Evolutionary conservation across 2,329 filamentous ascomycete genomes (phyloP).

Genomic region (Ascosphaera aggregata): DNA sequence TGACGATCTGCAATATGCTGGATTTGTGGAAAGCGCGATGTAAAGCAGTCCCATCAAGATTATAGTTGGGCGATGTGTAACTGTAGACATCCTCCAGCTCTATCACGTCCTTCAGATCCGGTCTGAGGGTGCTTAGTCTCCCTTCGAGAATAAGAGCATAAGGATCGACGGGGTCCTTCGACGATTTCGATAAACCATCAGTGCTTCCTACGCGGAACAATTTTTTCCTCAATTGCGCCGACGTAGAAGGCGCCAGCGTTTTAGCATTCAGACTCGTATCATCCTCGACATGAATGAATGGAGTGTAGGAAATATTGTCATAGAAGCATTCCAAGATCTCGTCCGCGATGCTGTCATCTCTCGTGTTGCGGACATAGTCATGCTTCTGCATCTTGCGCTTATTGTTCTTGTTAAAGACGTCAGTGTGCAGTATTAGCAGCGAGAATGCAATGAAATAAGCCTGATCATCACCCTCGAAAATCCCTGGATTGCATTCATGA

Average conservation of each 20-base stretch:
- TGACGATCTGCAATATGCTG: constrained; percentile 83
- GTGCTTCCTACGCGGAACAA: constrained; percentile 41
- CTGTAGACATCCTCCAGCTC: constrained; percentile 77
- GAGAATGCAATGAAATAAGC: constrained; percentile 98
- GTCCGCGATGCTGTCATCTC: constrained; percentile 74
- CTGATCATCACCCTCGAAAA: constrained; percentile 53
- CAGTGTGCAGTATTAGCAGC: constrained; percentile 83
- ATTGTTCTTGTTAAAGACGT: constrained; percentile 99
- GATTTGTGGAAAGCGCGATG: constrained; percentile 82
- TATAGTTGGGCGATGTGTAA: constrained; percentile 55
- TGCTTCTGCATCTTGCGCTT: constrained; percentile 96
- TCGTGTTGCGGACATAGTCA: constrained; percentile 89
- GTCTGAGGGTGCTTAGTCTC: constrained; percentile 60
- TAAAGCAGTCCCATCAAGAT: constrained; percentile 55
- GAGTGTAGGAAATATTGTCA: constrained; percentile 95
- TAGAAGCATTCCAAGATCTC: constrained; percentile 93
- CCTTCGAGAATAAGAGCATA: constrained; percentile 86
- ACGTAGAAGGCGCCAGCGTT: constrained; percentile 30
- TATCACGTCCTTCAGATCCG: constrained; percentile 80
- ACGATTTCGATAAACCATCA: constrained; percentile 39
- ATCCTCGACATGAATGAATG: constrained; percentile 93
- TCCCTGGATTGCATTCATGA: constrained; percentile 93
- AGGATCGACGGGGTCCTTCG: constrained; percentile 77
- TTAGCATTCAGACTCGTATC: constrained; percentile 52
- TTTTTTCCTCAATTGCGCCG: constrained; percentile 39